Base-by-base conservation (phyloP, 2,329 filamentous ascomycete genomes). In the Colletotrichum karsti region DNA sequence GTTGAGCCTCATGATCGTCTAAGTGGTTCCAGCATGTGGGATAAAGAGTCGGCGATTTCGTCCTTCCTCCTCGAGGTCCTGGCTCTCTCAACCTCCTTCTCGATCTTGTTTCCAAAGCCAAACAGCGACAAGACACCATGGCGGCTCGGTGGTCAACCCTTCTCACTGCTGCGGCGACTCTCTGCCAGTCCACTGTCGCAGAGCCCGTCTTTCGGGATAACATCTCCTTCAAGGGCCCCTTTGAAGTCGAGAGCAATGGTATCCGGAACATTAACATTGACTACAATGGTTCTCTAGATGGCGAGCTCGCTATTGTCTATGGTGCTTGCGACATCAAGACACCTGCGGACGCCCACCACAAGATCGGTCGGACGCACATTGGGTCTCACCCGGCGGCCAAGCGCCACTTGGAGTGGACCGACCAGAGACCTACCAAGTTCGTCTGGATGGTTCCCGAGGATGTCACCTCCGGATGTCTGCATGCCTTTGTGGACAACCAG, bases 241-340 rank as follows among this genome's bases (percentile, higher is more conserved):
- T 69, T 13, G 62, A 67, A 46, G 65, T 69, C 13, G 67, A 70
- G 30, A 65, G 53, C 18, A 65, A 63, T 15, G 69, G 69, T 12
- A 55, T 68, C 10, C 73, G 71, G 3, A 75, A 75, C 15, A 62
- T 75, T n/a, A 37, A 72, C 4, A 39, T 75, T 0, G 60, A 73
- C 28, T 74, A 74, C 37, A 28, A 10, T 2, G 73, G 72, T 0
- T 35, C 69, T 13, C 53, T 73, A 2, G 64, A 74, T 6, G 73
- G 73, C 5, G 63, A 70, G 22, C 63, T 75, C 2, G 57, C 60
- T 0, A 20, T 74, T 6, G 58, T 39, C 2, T 74, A 72, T 8
- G 73, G 73, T 20, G 57, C 60, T 1, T 75, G 74, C 22, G 50
- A 69, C 10, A 35, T 30, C 1, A 42, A 35, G 15, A 2, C 6